Conservation (phyloP, 257 asterid genomes). For the Fraxinus excelsior region DNA sequence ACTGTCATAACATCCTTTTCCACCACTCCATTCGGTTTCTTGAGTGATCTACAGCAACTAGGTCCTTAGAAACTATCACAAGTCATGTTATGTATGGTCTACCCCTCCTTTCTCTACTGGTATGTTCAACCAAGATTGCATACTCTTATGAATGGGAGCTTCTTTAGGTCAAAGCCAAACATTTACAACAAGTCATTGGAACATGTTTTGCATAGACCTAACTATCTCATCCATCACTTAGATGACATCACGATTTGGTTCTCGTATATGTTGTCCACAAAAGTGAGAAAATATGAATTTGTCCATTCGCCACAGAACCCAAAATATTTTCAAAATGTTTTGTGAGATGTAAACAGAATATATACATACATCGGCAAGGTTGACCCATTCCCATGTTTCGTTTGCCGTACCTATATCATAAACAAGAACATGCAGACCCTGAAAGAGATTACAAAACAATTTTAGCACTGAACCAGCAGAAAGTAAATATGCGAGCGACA, state of each 20-base stretch:
- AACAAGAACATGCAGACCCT: slow-evolving; percentile 71
- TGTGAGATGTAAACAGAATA: slow-evolving; percentile 19
- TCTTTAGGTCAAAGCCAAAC: not conserved
- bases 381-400: slow-evolving; percentile 81
- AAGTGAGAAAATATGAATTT: not conserved
- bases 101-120: not conserved
- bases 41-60: not conserved
- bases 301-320: not conserved
- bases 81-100: not conserved
- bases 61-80: not conserved
- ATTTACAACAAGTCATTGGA: not conserved
- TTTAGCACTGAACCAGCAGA: slow-evolving; percentile 24
- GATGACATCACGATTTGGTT: not conserved
- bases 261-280: not conserved
- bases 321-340: slow-evolving; percentile 11
- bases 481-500: slow-evolving; percentile 11
- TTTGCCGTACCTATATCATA: slow-evolving; percentile 58
- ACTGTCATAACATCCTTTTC: not conserved
- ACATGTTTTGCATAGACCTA: not conserved
- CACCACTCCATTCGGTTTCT: not conserved
- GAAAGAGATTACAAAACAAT: slow-evolving; percentile 28
- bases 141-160: not conserved
- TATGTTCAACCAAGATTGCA: not conserved
- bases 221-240: not conserved
- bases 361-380: slow-evolving; percentile 63